Base-by-base conservation (phyloP, 208 protist species). In the Leishmania guyanensis region DNA sequence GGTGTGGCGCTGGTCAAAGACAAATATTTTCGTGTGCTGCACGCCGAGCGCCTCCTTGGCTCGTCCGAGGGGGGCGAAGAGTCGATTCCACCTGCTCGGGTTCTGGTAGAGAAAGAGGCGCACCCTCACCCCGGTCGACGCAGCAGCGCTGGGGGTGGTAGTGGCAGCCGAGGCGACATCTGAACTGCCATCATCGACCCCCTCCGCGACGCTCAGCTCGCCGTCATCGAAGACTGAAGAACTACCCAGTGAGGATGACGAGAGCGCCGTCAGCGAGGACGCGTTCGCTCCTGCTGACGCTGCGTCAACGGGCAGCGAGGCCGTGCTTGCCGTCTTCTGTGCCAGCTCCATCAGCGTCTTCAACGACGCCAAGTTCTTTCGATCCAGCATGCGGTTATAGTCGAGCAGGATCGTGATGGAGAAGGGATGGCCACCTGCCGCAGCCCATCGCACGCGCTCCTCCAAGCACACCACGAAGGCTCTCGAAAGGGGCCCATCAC, bases 11-110 rank as follows among this genome's bases (percentile, higher is more conserved):
- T 80, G 78, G 79, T 99, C 98, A 70, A 99, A 98, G 39, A 97
- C 87, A 69, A 98, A 98, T 33, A 95, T 83, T 78, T 99, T 99
- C 14, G 98, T 94, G 90, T 99, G 98, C 85, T 98, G 96, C 60
- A 99, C 95, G 14, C 98, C 97, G 3, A 99, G 82, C 50, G 80
- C 89, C 88, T 97, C 94, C 70, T 90, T 90, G 22, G 87, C 90
- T 12, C 91, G 88, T 12, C 90, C 90, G 54, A 95, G 84, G 8
- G 89, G 91, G 0, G 85, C 69, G 58, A 94, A 89, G 33, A 96
- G 76, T 6, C 84, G 75, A 54, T 91, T 94, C 90, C 90, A 94
- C 16, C 74, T 22, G 77, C 83, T 93, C 8, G 92, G 90, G 76
- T 86, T 90, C 78, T 96, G 91, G 65, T 92, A 97, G 29, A 97